phyloP scores from a whole-genome alignment of 768 basidiomycete species.

The Termitomyces bulborhizus region DNA sequence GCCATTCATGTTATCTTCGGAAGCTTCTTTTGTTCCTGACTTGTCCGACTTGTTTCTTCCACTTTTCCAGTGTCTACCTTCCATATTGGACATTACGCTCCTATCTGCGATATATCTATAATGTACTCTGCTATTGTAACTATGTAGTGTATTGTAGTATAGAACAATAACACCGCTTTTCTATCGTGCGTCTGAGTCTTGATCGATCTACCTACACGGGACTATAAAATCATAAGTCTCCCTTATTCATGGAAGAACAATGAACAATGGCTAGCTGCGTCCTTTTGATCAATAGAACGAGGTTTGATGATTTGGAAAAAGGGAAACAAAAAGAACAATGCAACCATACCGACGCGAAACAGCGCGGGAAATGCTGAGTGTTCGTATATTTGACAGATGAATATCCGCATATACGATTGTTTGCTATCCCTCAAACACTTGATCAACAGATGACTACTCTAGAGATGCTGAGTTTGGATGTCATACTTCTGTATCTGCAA shows the following conservation, averaged over 20 bases:
- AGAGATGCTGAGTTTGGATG: neutral
- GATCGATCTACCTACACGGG: neutral
- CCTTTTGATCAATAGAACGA: too few relatives aligned
- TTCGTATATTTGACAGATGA: neutral
- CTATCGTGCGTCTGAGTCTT: neutral
- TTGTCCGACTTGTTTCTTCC: neutral
- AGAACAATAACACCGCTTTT: neutral
- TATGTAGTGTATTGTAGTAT: neutral
- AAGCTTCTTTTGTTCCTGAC: neutral
- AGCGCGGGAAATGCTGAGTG: neutral
- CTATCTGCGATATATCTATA: neutral
- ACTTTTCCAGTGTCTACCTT: neutral
- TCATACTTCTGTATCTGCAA: neutral
- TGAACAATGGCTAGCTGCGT: neutral
- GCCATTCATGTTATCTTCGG: neutral
- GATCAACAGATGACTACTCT: neutral
- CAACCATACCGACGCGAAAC: neutral
- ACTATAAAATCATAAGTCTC: neutral
- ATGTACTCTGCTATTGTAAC: neutral
- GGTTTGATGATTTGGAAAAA: too few relatives aligned
- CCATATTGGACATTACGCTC: neutral
- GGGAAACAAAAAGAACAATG: neutral
- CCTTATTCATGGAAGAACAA: neutral
- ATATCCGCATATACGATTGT: neutral
- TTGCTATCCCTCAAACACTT: neutral